Percentiles rank a stretch among this genome's conserved stretches.
phyloP scores from a whole-genome alignment of 108 stramenopile genomes.

The Pseudonitzschia pungens region DNA sequence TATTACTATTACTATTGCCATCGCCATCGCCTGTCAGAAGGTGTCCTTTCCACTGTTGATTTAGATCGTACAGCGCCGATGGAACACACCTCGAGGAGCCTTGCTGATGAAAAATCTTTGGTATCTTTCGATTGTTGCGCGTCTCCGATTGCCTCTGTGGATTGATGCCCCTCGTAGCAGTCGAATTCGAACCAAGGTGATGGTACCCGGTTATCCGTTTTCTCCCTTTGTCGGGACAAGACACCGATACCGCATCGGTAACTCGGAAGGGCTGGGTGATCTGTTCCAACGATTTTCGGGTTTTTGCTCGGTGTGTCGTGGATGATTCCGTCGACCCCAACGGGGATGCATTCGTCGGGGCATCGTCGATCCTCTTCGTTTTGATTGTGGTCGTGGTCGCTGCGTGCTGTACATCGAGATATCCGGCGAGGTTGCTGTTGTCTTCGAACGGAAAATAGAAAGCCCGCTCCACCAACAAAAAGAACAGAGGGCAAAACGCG shows the following conservation, averaged over 20 bases:
- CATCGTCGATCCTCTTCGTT: background rate
- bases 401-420: slow-evolving; percentile 21
- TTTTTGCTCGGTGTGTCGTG: background rate
- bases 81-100: background rate
- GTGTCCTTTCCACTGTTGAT: background rate
- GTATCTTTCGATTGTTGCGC: background rate
- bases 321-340: background rate
- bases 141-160: background rate
- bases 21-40: background rate
- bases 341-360: background rate
- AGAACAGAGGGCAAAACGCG: slow-evolving; percentile 28
- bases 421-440: slow-evolving; percentile 12
- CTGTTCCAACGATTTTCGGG: slow-evolving; percentile 1
- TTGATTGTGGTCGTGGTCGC: slow-evolving; percentile 18
- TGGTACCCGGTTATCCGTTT: background rate
- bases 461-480: slow-evolving; percentile 32
- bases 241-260: background rate
- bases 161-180: background rate
- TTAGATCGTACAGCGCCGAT: background rate
- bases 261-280: slow-evolving; percentile 5
- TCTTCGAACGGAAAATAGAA: background rate
- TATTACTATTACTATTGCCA: background rate
- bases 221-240: background rate
- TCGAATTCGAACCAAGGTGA: background rate
- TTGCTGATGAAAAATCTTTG: slow-evolving; percentile 1